These are phyloP conservation scores for Flaveria sonorensis DNA, from an alignment of 129 eudicot genomes.

Conservation along the genomic window DNA sequence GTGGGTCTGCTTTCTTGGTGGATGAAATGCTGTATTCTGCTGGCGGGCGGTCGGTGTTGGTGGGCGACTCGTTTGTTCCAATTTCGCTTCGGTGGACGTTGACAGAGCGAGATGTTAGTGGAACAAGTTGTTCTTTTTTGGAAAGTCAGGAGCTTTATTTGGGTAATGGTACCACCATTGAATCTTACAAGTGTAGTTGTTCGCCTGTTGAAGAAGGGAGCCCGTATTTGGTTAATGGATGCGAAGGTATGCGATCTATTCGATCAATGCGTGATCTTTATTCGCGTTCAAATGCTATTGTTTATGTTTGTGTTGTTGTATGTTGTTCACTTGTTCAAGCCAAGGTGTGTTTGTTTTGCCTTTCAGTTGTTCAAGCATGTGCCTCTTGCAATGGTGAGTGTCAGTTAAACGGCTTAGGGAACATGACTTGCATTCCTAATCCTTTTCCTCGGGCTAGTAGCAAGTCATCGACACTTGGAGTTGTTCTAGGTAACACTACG, in stretches of 20 bases:
- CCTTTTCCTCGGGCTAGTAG: neutral
- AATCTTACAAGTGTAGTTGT: slow-evolving; percentile 23
- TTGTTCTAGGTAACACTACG: slow-evolving; percentile 29
- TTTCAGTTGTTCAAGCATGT: slow-evolving; percentile 27
- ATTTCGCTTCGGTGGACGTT: slow-evolving; percentile 32
- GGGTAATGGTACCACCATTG: slow-evolving; percentile 19
- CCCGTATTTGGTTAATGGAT: slow-evolving; percentile 31
- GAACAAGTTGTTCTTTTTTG: slow-evolving; percentile 2
- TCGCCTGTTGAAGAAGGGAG: slow-evolving; percentile 20
- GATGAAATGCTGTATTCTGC: neutral
- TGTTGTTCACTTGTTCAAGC: neutral
- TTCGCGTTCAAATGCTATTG: neutral
- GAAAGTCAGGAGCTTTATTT: slow-evolving; percentile 11
- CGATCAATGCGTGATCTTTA: neutral
- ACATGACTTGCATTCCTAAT: slow-evolving; percentile 2
- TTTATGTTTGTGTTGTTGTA: neutral
- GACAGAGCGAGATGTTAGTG: neutral
- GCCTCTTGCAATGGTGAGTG: neutral
- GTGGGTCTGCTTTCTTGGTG: slow-evolving; percentile 37
- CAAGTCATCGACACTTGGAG: slow-evolving; percentile 23
- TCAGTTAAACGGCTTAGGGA: neutral
- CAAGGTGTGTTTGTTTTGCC: neutral
- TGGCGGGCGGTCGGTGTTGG: neutral
- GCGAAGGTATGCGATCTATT: slow-evolving; percentile 27
- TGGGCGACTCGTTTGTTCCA: slow-evolving; percentile 23